A percentile compares a stretch with the other conserved stretches of the same genome.
Conservation (phyloP, 331 rosid genomes). For the Rosa hybrid region DNA sequence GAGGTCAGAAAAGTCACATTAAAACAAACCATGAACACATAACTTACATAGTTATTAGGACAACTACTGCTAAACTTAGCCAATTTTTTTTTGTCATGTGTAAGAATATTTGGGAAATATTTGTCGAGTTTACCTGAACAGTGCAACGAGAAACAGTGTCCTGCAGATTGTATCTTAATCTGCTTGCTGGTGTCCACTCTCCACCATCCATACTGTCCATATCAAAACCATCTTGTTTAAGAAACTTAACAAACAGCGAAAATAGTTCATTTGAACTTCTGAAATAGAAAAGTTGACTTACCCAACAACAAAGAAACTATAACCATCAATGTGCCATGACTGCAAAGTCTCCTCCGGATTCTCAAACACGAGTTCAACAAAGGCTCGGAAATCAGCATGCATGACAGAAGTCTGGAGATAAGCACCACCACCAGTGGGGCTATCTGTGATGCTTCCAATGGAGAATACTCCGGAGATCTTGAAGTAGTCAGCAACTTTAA, state of each 20-base stretch:
- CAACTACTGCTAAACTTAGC: not conserved
- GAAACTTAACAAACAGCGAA: not conserved
- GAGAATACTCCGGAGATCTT: constrained; percentile 67
- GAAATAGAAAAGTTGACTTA: constrained; percentile 21
- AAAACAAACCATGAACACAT: not conserved
- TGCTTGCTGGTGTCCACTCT: constrained; percentile 61
- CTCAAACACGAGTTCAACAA: constrained; percentile 63
- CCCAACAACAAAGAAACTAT: constrained; percentile 75
- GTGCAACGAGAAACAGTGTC: constrained; percentile 74
- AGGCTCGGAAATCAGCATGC: constrained; percentile 69
- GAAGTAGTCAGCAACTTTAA: constrained; percentile 77
- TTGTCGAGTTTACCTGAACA: constrained; percentile 43
- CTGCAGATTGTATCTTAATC: constrained; percentile 58
- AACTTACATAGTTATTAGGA: not conserved
- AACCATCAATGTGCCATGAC: constrained; percentile 83
- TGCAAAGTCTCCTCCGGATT: constrained; percentile 66
- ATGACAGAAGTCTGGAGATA: constrained; percentile 76
- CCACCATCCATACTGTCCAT: constrained; percentile 85
- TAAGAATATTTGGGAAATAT: not conserved
- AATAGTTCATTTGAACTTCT: not conserved
- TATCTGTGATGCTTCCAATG: constrained; percentile 59
- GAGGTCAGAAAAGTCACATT: constrained; percentile 3
- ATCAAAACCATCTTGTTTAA: not conserved
- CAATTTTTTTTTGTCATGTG: not conserved
- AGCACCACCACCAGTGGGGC: constrained; percentile 60